A percentile compares a stretch with the other conserved stretches of the same genome.
Conservation (phyloP, 768 basidiomycete species). For the Russula vinacea region DNA sequence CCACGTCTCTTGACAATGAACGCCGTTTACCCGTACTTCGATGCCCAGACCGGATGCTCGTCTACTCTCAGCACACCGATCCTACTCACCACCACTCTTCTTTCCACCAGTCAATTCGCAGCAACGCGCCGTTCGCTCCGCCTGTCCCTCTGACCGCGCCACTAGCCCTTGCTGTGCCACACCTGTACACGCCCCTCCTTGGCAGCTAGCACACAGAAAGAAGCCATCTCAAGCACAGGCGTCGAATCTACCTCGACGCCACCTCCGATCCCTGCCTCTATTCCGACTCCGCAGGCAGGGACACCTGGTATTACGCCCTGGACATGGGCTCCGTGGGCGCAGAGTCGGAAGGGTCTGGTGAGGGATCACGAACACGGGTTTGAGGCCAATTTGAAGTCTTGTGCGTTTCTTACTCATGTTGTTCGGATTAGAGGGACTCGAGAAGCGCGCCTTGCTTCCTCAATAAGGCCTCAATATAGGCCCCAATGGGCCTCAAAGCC, state of each 20-base stretch:
- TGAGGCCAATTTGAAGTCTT: too few relatives aligned
- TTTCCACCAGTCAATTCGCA: slow-evolving; percentile 16
- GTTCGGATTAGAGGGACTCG: not conserved
- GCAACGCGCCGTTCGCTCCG: not conserved
- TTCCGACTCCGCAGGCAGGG: slow-evolving; percentile 23
- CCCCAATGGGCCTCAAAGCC: too few relatives aligned
- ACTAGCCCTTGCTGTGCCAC: not conserved
- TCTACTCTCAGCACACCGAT: slow-evolving; percentile 28
- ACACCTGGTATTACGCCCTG: slow-evolving; percentile 21
- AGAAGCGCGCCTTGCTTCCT: too few relatives aligned
- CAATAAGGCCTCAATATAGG: too few relatives aligned
- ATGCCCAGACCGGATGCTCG: slow-evolving; percentile 25
- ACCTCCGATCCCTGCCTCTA: slow-evolving; percentile 18
- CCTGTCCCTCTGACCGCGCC: not conserved
- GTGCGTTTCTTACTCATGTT: slow-evolving; percentile 71
- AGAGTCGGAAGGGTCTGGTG: slow-evolving; percentile 37
- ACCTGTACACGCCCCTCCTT: slow-evolving; percentile 8
- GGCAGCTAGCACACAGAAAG: slow-evolving; percentile 18
- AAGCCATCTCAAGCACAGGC: slow-evolving; percentile 19
- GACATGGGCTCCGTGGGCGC: too few relatives aligned
- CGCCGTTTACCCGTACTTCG: slow-evolving; percentile 26
- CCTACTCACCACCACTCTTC: slow-evolving; percentile 27
- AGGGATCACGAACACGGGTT: slow-evolving; percentile 51
- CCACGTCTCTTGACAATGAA: slow-evolving; percentile 28
- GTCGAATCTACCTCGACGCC: slow-evolving; percentile 22